Evolutionary conservation across 2,329 filamentous ascomycete genomes (phyloP), one percentile per base, ranked within the genome.

Genomic region (Trichoderma lentiforme): DNA sequence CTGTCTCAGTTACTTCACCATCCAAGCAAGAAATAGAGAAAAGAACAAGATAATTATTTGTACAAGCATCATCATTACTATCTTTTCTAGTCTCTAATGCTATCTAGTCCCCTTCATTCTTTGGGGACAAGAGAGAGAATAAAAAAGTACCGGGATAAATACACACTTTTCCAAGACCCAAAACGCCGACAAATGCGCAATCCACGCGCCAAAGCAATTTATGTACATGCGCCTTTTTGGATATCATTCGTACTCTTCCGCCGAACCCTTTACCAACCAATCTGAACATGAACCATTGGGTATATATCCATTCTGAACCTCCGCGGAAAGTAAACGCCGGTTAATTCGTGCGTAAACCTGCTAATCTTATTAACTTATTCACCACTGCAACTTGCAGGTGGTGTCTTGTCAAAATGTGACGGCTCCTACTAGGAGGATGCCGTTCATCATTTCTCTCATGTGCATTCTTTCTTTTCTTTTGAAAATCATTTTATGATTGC

Each of bases 351-450:
- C 71, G 72, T 71, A 60, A 73, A 75, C 75, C 58, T 71, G 51
- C 74, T 72, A 61, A 68, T 75, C 67, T 67, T 71, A 73, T 74
- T 73, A 74, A 74, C 73, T 73, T 56, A 67, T 72, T 65, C 71
- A 65, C 72, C 73, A 58, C 58, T 68, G 58, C 73, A 8, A 72
- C 58, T 70, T 60, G 71, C 71, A 67, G 61, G 71, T 21, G 21
- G 36, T 60, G 36, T 34, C 56, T n/a, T 47, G 3, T 61, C 12
- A 43, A 26, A 66, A 58, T 67, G 15, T 8, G 7, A 62, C 56
- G n/a, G 39, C 67, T 70, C 67, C 56, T 61, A 70, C 28, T n/a
- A 11, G 6, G 39, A 70, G 67, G 67, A 70, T 62, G 67, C 67
- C 43, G 39, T 67, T 58, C 6, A 24, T 34, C 58, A 63, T 66